These are phyloP conservation scores for Pyrenophora teres DNA, from an alignment of 2,329 filamentous ascomycete species.

Conservation along the genomic window DNA sequence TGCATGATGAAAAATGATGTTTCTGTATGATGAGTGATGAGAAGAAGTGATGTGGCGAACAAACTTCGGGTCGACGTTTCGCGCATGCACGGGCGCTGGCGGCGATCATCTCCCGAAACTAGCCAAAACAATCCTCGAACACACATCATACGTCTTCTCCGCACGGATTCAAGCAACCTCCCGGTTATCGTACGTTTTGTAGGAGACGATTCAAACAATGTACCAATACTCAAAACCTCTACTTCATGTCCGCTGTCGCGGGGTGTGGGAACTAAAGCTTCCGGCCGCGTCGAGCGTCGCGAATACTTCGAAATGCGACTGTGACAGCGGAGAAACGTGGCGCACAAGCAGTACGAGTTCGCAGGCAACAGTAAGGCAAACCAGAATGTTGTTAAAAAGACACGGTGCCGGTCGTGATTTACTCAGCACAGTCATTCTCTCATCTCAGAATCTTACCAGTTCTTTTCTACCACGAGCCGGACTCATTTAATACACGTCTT, in stretches of 20 bases:
- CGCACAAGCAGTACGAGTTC: neutral
- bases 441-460: constrained; percentile 3
- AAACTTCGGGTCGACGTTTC: constrained; percentile 23
- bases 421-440: neutral
- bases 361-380: neutral
- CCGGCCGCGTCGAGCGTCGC: constrained; percentile 11
- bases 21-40: neutral
- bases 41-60: constrained; percentile 17
- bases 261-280: neutral
- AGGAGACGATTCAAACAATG: neutral
- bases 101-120: constrained; percentile 14
- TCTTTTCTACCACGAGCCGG: constrained; percentile 17
- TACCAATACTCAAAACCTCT: neutral
- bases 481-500: constrained; percentile 21
- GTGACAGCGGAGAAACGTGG: neutral
- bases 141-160: constrained; percentile 19
- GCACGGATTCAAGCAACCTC: constrained; percentile 9
- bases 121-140: constrained; percentile 27
- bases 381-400: too few species aligned
- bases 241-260: constrained; percentile 4
- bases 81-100: constrained; percentile 19
- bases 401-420: neutral
- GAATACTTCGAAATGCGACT: constrained; percentile 1
- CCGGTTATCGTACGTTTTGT: constrained; percentile 2
- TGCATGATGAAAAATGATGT: neutral